Conservation (phyloP, 2,329 filamentous ascomycete genomes). For the Colletotrichum theobromicola region DNA sequence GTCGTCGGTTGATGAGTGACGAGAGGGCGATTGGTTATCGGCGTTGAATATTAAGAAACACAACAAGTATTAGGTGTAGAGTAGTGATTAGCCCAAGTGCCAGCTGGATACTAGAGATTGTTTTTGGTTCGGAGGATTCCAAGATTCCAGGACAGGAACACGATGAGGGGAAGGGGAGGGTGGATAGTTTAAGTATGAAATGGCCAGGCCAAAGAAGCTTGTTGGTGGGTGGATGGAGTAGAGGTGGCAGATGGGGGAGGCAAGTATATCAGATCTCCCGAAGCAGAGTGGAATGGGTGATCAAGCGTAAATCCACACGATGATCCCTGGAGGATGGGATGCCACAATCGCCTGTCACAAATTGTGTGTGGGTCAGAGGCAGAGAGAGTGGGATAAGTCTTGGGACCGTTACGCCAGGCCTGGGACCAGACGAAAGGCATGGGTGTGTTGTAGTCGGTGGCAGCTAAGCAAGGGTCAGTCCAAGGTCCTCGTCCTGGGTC, state of each 20-base stretch:
- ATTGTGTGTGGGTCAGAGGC: constrained; percentile 54
- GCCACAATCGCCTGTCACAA: constrained; percentile 58
- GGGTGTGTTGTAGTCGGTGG: constrained; percentile 19
- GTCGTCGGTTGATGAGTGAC: constrained; percentile 8
- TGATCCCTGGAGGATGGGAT: constrained; percentile 47
- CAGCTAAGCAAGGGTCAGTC: constrained; percentile 15
- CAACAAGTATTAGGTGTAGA: constrained; percentile 28
- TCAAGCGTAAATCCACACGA: constrained; percentile 56
- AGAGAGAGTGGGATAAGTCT: constrained; percentile 18
- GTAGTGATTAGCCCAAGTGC: constrained; percentile 36
- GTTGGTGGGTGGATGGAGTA: constrained; percentile 39
- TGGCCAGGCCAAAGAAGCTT: constrained; percentile 42
- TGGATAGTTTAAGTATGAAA: constrained; percentile 51
- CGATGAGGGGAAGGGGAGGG: constrained; percentile 29
- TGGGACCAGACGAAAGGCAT: constrained; percentile 22
- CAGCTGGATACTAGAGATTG: constrained; percentile 33
- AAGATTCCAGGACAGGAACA: constrained; percentile 22
- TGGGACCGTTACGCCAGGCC: constrained; percentile 27
- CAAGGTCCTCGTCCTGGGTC: constrained; percentile 16
- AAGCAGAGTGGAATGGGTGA: constrained; percentile 46
- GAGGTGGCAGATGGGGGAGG: constrained; percentile 23
- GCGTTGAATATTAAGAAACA: constrained; percentile 27
- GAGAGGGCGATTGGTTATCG: constrained; percentile 4
- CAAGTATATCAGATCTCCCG: constrained; percentile 32
- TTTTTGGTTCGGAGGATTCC: constrained; percentile 30